phyloP scores from a whole-genome alignment of 1,284 basidiomycete genomes.

The Cutaneotrichosporon curvatum region DNA sequence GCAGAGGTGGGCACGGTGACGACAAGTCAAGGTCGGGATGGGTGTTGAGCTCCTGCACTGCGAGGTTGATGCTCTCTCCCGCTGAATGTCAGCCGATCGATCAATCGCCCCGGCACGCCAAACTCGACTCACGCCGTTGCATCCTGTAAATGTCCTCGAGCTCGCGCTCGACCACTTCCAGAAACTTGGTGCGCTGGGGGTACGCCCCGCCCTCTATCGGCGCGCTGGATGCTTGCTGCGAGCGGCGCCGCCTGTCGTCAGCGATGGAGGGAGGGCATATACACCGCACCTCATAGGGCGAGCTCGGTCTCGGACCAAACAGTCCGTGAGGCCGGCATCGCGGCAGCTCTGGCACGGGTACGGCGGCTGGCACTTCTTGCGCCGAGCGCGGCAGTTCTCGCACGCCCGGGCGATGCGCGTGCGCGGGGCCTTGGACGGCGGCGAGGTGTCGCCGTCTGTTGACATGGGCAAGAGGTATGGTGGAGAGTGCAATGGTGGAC shows the following conservation, averaged over 20 bases:
- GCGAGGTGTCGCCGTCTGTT: background rate
- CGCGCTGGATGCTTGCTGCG: constrained; percentile 9
- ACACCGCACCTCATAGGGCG: constrained; percentile 7
- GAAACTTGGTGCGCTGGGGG: constrained; percentile 11
- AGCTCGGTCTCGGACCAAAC: constrained; percentile 9
- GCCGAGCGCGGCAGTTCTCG: constrained; percentile 13
- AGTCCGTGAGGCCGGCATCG: constrained; percentile 11
- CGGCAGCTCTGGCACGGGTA: constrained; percentile 13
- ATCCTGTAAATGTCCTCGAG: constrained; percentile 10
- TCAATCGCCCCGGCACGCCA: background rate
- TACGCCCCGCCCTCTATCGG: constrained; percentile 16
- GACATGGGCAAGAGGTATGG: background rate
- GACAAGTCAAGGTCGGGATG: constrained; percentile 12
- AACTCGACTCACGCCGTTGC: constrained; percentile 3
- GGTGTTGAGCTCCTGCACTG: constrained; percentile 7
- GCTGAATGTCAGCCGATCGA: background rate
- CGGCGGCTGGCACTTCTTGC: constrained; percentile 14
- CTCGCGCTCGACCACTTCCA: constrained; percentile 6
- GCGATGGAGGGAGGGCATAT: background rate
- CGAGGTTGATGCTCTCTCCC: constrained; percentile 9
- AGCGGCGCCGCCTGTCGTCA: constrained; percentile 9
- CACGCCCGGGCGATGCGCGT: constrained; percentile 12
- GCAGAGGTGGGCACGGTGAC: constrained; percentile 11
- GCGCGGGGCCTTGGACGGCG: constrained; percentile 5
- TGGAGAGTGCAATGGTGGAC: background rate